phyloP scores from a whole-genome alignment of 768 basidiomycete genomes.

The Calocybe indica region DNA sequence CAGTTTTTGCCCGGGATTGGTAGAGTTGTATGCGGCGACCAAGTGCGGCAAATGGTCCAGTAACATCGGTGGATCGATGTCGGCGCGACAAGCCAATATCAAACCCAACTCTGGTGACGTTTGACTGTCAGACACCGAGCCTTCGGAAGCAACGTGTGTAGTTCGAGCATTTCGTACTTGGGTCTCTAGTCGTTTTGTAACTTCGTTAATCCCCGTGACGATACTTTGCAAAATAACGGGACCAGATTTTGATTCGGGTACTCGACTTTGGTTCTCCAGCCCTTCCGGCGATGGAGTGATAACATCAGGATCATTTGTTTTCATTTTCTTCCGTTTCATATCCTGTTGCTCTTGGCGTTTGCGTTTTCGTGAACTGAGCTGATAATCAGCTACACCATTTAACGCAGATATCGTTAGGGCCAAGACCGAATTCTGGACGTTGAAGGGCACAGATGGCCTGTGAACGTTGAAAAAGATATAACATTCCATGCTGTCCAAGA shows the following conservation, averaged over 20 bases:
- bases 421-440: constrained; percentile 57
- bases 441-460: constrained; percentile 61
- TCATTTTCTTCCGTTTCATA: constrained; percentile 9
- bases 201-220: constrained; percentile 70
- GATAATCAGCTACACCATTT: constrained; percentile 42
- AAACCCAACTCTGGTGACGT: constrained; percentile 21
- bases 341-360: constrained; percentile 20
- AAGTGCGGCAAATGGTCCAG: constrained; percentile 74
- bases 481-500: constrained; percentile 2
- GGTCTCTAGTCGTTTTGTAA: constrained; percentile 66
- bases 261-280: not conserved
- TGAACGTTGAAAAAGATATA: constrained; percentile 4
- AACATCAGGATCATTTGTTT: not conserved
- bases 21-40: constrained; percentile 70
- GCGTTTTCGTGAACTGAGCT: constrained; percentile 31
- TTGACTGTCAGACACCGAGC: constrained; percentile 10
- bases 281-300: not conserved
- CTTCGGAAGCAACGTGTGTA: constrained; percentile 9
- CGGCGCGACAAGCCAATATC: constrained; percentile 69
- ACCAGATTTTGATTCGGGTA: not conserved
- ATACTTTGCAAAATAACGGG: constrained; percentile 45
- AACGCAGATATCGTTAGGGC: constrained; percentile 44
- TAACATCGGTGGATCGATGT: constrained; percentile 67
- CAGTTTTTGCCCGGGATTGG: constrained; percentile 26
- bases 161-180: constrained; percentile 34